Percentiles rank a stretch among this genome's conserved stretches.
Evolutionary conservation across 306 rosid species (phyloP).

Genomic region (Lithocarpus polystachyus): DNA sequence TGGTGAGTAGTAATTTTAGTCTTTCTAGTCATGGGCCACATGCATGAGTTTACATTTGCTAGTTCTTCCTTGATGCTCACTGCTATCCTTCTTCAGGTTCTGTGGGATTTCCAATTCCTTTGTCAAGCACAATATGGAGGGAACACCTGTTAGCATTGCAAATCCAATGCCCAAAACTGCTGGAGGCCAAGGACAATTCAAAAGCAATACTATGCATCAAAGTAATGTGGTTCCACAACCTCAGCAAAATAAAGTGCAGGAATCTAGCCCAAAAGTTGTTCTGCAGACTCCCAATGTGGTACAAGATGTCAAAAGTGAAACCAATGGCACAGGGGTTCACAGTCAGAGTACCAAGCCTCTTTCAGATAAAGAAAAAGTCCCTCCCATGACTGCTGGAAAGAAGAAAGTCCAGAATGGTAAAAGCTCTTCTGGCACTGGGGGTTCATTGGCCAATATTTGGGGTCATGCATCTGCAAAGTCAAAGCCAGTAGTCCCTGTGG

Average conservation of each 20-base stretch:
- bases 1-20: background rate
- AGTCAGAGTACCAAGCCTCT: slow-evolving; percentile 50
- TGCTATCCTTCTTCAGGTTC: slow-evolving; percentile 55
- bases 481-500: slow-evolving; percentile 43
- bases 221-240: slow-evolving; percentile 24
- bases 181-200: slow-evolving; percentile 33
- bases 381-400: slow-evolving; percentile 55
- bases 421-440: slow-evolving; percentile 55
- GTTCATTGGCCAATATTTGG: slow-evolving; percentile 82
- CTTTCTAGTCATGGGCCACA: background rate
- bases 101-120: slow-evolving; percentile 72
- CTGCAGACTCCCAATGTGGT: slow-evolving; percentile 38
- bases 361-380: slow-evolving; percentile 44
- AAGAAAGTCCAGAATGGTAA: slow-evolving; percentile 63
- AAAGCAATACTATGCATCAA: slow-evolving; percentile 26
- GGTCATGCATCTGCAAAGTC: slow-evolving; percentile 72
- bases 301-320: slow-evolving; percentile 64
- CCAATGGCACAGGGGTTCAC: slow-evolving; percentile 35
- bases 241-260: slow-evolving; percentile 32
- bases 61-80: slow-evolving; percentile 13
- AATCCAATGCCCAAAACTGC: slow-evolving; percentile 38
- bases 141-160: slow-evolving; percentile 31
- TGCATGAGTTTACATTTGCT: background rate
- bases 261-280: slow-evolving; percentile 40
- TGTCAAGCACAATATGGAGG: slow-evolving; percentile 56